Evolutionary conservation across 768 basidiomycete genomes (phyloP), one percentile per base, ranked within the genome.

Genomic region (Macrolepiota albuminosa): DNA sequence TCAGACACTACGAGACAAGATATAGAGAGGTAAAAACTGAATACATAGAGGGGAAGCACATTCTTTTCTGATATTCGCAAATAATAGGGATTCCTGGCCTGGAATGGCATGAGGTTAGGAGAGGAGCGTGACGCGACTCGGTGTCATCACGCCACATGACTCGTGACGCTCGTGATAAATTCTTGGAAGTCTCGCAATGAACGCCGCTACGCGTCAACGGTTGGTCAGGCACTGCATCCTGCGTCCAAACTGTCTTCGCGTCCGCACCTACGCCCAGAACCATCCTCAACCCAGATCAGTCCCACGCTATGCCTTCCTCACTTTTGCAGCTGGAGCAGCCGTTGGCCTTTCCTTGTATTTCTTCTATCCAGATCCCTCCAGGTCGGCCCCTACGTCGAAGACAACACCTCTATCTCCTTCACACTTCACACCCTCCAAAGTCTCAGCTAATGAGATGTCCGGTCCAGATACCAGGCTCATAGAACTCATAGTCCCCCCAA

Each of bases 51-150:
- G 3, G 93, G 93, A n/a, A 95, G 71, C 14, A 92, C 81, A 31
- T 79, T 80, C 42, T 80, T 82, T 52, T 85, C 79, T 6, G 91
- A 91, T 54, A 93, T 85, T 47, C 93, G 84, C 57, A 97, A 78
- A 70, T 95, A 94, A 68, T 87, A 91, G 0, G 85, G 80, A 68
- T 95, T 96, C 50, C 92, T 81, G 21, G 85, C 78, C 33, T 78
- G 76, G 71, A 90, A 94, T 0, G 77, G 71, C 89, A 91, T 91
- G 16, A 29, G 9, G 37, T 37, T 40, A 16, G 43, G 26, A 51
- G 24, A 58, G 29, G 18, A 43, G 56, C 45, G 51, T 57, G 58
- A 56, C 65, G 55, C 59, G 66, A 55, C 58, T 18, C 21, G 7
- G 11, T 21, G 16, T 26, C 21, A 55, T 60, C 47, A 54, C 59